phyloP scores from a whole-genome alignment of 2,329 filamentous ascomycete genomes.

The Diplodia sapinea region DNA sequence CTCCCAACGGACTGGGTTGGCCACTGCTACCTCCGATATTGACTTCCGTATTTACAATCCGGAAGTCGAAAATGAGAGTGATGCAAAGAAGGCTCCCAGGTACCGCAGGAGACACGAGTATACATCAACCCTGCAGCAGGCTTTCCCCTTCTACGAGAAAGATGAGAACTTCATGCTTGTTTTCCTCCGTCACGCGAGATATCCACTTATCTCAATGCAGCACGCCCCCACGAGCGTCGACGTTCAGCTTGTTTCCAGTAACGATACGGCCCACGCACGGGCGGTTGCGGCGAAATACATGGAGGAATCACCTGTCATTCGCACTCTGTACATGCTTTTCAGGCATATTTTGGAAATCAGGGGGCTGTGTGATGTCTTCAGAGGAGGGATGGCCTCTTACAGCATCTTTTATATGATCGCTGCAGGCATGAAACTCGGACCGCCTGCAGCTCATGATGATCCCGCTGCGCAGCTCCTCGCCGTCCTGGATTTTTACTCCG shows the following conservation, averaged over 20 bases:
- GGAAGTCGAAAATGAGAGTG: neutral
- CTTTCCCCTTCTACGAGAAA: conserved; percentile 17
- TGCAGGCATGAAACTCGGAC: conserved; percentile 57
- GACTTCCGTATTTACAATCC: conserved; percentile 52
- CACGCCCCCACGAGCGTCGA: conserved; percentile 57
- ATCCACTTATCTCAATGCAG: conserved; percentile 50
- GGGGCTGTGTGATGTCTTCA: conserved; percentile 54
- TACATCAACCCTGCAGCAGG: neutral
- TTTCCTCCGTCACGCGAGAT: conserved; percentile 37
- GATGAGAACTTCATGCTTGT: conserved; percentile 34
- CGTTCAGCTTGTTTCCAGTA: conserved; percentile 59
- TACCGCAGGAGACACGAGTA: neutral
- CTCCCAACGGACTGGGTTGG: conserved; percentile 60
- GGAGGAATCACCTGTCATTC: conserved; percentile 56
- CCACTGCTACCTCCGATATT: conserved; percentile 60
- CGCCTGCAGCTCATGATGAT: conserved; percentile 41
- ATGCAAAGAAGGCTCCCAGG: conserved; percentile 7
- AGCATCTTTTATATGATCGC: conserved; percentile 63
- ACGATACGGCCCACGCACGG: conserved; percentile 49
- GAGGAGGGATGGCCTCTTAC: conserved; percentile 61
- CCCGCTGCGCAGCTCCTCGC: conserved; percentile 54
- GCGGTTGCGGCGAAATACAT: conserved; percentile 55
- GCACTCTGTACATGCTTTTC: conserved; percentile 56
- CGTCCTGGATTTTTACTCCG: conserved; percentile 58
- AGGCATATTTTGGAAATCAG: conserved; percentile 59